Evolutionary conservation across 106 monocot genomes (phyloP), one percentile per base, ranked within the genome.

Genomic region (Apostasia shenzhenica): DNA sequence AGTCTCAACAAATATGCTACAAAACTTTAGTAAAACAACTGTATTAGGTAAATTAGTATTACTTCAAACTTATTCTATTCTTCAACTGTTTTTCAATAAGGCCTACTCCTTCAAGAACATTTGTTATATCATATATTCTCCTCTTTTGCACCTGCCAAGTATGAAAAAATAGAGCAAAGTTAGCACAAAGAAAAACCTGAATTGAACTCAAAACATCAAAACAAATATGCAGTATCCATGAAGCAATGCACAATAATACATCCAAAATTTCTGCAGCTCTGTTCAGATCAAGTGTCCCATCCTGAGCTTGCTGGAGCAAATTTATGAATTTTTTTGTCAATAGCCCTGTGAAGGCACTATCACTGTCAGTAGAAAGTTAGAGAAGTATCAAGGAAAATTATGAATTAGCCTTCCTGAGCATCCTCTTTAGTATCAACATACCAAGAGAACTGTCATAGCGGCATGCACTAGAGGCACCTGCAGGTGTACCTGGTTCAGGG

Each of bases 121-220:
- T 95, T 56, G 95, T 95, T 75, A 95, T 95, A 71, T 95, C 95
- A 86, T 95, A 95, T 57, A 95, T 95, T 72, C 95, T 82, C 68
- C 95, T 79, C 72, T 95, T 95, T 54, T 95, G 95, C 41, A 95
- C 95, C 95, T 95, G 73, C 39, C 67, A 61, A 57, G 54, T 13
- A 39, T 3, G 4, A 3, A 45, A 42, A 62, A 10, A 60, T 44
- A 62, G 41, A 59, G 41, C 41, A 59, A 40, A 62, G 45, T 41
- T 40, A 61, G 61, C 61, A 61, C 45, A 9, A 62, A 45, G 5
- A 2, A 45, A n/a, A 62, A 62, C 43, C 12, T 62, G 13, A 62
- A 45, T 10, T n/a, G 13, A 62, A 62, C 43, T 62, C 9, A 13
- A 13, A 45, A 62, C 3, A 8, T 45, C 39, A 42, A 44, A 62